Conservation (phyloP, 1,284 basidiomycete species). For the Irpex rosettiformis region DNA sequence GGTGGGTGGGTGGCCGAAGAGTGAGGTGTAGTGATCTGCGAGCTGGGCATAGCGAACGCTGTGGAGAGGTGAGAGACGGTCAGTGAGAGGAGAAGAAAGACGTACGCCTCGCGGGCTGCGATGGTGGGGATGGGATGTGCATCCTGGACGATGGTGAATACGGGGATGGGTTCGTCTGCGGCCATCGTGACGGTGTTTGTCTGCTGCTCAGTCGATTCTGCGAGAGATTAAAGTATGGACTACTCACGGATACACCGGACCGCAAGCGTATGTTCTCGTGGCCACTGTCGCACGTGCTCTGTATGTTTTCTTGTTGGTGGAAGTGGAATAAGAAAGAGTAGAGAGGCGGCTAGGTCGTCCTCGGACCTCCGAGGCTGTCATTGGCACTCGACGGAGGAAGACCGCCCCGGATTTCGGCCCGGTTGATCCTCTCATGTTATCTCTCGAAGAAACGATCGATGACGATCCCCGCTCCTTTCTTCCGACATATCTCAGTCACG, state of each 20-base stretch:
- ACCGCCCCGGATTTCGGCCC: too few relatives aligned
- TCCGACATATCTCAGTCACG: too few relatives aligned
- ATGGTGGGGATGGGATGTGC: slow-evolving; percentile 56
- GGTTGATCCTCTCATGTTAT: too few relatives aligned
- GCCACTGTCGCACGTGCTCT: neutral
- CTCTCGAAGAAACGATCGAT: too few relatives aligned
- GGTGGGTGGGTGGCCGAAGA: slow-evolving; percentile 65
- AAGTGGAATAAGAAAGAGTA: too few relatives aligned
- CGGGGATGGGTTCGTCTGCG: slow-evolving; percentile 59
- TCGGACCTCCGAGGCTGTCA: too few relatives aligned
- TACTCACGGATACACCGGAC: neutral
- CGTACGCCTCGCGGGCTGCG: slow-evolving; percentile 56
- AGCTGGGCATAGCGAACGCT: slow-evolving; percentile 66
- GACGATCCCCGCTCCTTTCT: too few relatives aligned
- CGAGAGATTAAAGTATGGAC: neutral
- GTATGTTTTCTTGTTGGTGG: neutral
- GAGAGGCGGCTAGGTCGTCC: too few relatives aligned
- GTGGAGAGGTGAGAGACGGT: neutral
- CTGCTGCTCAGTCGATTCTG: neutral
- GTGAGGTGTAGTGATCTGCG: slow-evolving; percentile 54
- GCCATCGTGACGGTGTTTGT: neutral
- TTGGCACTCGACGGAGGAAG: too few relatives aligned
- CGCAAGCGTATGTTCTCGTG: neutral
- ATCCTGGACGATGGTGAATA: slow-evolving; percentile 59
- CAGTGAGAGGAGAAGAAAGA: slow-evolving; percentile 9